A percentile compares a stretch with the other conserved stretches of the same genome.
Evolutionary conservation across 352 stramenopile genomes (phyloP).

Genomic region (Globisporangium megalacanthum): DNA sequence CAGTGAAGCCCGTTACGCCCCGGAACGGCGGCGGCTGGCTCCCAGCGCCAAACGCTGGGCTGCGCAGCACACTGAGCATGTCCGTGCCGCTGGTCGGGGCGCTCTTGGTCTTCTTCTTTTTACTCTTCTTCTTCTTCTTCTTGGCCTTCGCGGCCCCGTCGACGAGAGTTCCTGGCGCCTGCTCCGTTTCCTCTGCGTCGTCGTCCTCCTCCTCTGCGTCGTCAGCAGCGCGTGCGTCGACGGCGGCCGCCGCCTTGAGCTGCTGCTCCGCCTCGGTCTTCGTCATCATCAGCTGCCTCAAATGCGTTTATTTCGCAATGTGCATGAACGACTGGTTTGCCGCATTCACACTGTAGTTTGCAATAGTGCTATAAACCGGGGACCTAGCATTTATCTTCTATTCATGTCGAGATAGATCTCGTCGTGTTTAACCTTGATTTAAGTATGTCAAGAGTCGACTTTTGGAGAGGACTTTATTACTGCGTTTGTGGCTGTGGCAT

Average conservation of each 20-base stretch:
- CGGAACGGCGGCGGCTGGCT: slow-evolving; percentile 41
- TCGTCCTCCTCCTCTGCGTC: slow-evolving; percentile 6
- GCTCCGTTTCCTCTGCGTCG: slow-evolving; percentile 13
- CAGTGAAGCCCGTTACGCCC: slow-evolving; percentile 72
- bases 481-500: too few species aligned
- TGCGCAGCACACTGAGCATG: neutral
- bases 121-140: slow-evolving; percentile 40
- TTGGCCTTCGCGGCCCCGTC: slow-evolving; percentile 14
- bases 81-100: slow-evolving; percentile 7
- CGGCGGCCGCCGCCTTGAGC: neutral
- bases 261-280: slow-evolving; percentile 7
- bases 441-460: too few species aligned
- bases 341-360: too few species aligned
- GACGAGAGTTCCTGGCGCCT: neutral
- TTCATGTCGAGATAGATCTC: too few species aligned
- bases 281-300: slow-evolving; percentile 3
- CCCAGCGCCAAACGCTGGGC: slow-evolving; percentile 2
- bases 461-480: too few species aligned
- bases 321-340: neutral
- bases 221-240: neutral
- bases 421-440: too few species aligned
- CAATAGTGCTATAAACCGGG: too few species aligned
- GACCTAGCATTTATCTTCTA: too few species aligned
- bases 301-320: neutral
- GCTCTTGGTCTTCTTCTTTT: slow-evolving; percentile 25